Conservation (phyloP, 2,329 filamentous ascomycete species). For the Arthrobotrys sphaeroides region DNA sequence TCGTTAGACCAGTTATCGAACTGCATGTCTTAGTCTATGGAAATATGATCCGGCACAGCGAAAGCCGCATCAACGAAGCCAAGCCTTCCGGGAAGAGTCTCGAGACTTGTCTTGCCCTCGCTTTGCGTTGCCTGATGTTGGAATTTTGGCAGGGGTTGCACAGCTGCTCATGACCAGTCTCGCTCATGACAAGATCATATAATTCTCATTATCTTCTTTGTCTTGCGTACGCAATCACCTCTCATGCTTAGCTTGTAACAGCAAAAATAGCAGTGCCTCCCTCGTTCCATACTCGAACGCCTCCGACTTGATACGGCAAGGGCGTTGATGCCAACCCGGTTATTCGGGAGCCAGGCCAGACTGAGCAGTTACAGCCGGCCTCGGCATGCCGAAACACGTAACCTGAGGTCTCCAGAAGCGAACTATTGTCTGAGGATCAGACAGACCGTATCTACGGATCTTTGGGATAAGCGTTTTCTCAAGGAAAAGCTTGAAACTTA, state of each 20-base stretch:
- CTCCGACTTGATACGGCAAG: slow-evolving; percentile 26
- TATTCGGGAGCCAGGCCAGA: slow-evolving; percentile 24
- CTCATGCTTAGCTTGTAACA: slow-evolving; percentile 16
- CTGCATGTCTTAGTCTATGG: slow-evolving; percentile 10
- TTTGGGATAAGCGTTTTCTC: neutral
- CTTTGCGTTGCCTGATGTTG: slow-evolving; percentile 40
- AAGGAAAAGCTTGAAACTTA: neutral
- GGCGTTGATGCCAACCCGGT: slow-evolving; percentile 15
- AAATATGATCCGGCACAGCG: slow-evolving; percentile 15
- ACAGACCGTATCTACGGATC: slow-evolving; percentile 16
- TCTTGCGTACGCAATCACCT: slow-evolving; percentile 18
- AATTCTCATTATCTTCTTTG: neutral
- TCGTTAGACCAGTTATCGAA: neutral
- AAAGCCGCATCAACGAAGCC: neutral
- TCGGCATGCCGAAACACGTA: slow-evolving; percentile 36
- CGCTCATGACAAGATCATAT: too few relatives aligned
- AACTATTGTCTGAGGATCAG: slow-evolving; percentile 22
- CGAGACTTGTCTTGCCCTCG: slow-evolving; percentile 2
- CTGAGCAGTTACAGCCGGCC: slow-evolving; percentile 24
- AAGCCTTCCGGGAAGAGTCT: slow-evolving; percentile 15
- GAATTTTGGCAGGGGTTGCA: slow-evolving; percentile 17
- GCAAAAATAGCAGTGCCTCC: slow-evolving; percentile 21
- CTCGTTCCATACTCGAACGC: slow-evolving; percentile 23
- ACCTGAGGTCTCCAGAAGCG: slow-evolving; percentile 6
- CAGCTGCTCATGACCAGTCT: neutral